Conservation (phyloP, 345 rosid genomes). For the Sonneratia caseolaris region DNA sequence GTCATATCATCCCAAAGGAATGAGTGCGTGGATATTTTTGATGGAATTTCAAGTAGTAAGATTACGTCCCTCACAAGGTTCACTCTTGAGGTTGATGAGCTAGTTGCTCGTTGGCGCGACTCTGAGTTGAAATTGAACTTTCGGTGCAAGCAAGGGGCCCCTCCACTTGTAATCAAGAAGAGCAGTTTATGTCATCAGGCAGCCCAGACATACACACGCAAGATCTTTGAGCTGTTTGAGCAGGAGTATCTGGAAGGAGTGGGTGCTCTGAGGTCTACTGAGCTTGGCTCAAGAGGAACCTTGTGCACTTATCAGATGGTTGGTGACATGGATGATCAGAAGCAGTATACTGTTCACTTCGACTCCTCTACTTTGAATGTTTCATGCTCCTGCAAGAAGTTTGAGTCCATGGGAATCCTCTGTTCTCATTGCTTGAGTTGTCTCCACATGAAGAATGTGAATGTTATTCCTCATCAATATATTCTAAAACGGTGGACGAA, state of each 20-base stretch:
- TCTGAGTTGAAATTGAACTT: constrained; percentile 7
- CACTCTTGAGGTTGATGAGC: constrained; percentile 5
- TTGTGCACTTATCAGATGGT: constrained; percentile 4
- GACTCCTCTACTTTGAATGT: constrained; percentile 6
- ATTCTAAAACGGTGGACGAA: not conserved
- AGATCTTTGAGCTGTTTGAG: constrained; percentile 8
- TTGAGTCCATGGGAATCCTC: constrained; percentile 7
- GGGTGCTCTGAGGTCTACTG: constrained; percentile 6
- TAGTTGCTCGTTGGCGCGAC: constrained; percentile 11
- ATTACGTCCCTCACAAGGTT: constrained; percentile 6
- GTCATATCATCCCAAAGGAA: constrained; percentile 7
- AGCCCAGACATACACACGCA: constrained; percentile 6
- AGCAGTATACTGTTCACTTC: not conserved
- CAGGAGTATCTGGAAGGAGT: constrained; percentile 9
- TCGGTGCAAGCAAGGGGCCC: constrained; percentile 7
- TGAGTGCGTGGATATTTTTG: constrained; percentile 5
- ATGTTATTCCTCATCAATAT: not conserved
- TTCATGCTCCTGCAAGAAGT: constrained; percentile 9
- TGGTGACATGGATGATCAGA: constrained; percentile 9
- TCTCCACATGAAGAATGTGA: constrained; percentile 7
- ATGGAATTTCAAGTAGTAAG: constrained; percentile 4
- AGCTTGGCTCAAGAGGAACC: constrained; percentile 5
- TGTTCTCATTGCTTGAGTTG: constrained; percentile 10
- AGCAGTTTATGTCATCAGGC: constrained; percentile 8
- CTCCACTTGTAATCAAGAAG: constrained; percentile 7